A percentile compares a stretch with the other conserved stretches of the same genome.
These are phyloP conservation scores for Eucalyptus polybractea DNA, from an alignment of 345 rosid species.

Conservation along the genomic window DNA sequence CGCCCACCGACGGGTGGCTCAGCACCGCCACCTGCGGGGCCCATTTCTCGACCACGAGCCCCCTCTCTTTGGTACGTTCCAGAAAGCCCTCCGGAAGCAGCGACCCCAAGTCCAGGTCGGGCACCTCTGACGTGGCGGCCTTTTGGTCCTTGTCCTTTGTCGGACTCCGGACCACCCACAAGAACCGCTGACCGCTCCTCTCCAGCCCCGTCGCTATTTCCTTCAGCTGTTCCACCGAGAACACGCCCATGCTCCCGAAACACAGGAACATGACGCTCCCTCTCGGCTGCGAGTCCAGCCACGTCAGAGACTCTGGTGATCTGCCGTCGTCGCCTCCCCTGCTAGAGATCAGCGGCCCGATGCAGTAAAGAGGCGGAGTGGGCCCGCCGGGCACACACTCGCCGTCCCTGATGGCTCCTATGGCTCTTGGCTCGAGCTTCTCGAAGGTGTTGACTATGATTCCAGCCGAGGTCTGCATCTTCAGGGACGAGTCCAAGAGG, in stretches of 20 bases:
- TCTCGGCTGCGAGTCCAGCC: slow-evolving; percentile 48
- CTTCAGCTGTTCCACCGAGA: slow-evolving; percentile 20
- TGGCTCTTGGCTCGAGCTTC: slow-evolving; percentile 24
- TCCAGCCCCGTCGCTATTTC: slow-evolving; percentile 45
- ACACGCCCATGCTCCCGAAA: slow-evolving; percentile 53
- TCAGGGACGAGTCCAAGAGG: neutral
- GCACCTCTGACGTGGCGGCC: neutral
- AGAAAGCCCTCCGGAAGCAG: slow-evolving; percentile 36
- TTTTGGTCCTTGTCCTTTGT: neutral
- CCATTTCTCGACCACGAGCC: slow-evolving; percentile 10
- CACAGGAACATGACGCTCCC: slow-evolving; percentile 40
- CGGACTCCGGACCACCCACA: slow-evolving; percentile 44
- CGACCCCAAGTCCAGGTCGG: slow-evolving; percentile 9
- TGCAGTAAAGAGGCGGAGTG: slow-evolving; percentile 27
- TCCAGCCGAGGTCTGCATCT: slow-evolving; percentile 18
- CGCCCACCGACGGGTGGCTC: slow-evolving; percentile 1
- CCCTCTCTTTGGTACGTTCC: slow-evolving; percentile 16
- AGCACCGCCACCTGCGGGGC: slow-evolving; percentile 7
- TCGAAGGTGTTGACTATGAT: slow-evolving; percentile 47
- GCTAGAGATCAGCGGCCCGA: slow-evolving; percentile 39
- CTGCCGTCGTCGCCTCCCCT: neutral
- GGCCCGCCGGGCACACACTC: slow-evolving; percentile 10
- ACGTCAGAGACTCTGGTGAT: slow-evolving; percentile 9
- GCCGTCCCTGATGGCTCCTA: slow-evolving; percentile 24
- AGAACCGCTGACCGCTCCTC: slow-evolving; percentile 28